Conservation (phyloP, 306 rosid genomes). For the Cyclanthera cordifolia region DNA sequence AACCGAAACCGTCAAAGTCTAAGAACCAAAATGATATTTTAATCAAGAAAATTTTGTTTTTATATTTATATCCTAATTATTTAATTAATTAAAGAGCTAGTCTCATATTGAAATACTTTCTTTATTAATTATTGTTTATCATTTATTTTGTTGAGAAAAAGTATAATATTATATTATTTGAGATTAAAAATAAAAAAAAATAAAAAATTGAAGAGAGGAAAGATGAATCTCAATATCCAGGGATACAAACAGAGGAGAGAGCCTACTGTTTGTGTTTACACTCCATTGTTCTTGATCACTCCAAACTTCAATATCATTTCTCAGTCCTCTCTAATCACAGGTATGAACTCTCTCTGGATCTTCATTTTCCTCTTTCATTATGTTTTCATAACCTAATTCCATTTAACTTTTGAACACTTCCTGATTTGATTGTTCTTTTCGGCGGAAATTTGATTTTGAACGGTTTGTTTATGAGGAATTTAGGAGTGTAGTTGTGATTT, state of each 20-base stretch:
- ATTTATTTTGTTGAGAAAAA: too few species aligned
- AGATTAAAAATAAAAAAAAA: background rate
- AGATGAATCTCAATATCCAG: constrained; percentile 61
- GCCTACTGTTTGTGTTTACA: constrained; percentile 28
- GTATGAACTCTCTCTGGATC: background rate
- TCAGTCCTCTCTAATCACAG: constrained; percentile 11
- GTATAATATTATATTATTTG: too few species aligned
- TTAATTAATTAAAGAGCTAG: too few species aligned
- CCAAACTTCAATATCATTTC: constrained; percentile 12
- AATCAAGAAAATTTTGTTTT: too few species aligned
- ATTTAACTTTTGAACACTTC: constrained; percentile 5
- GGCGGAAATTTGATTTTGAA: background rate
- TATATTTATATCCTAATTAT: too few species aligned
- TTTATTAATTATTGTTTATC: too few species aligned
- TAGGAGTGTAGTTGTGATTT: constrained; percentile 18
- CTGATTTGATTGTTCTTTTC: constrained; percentile 20
- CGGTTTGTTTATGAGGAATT: background rate
- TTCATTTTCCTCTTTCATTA: constrained; percentile 2
- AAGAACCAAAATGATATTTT: too few species aligned
- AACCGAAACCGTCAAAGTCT: too few species aligned
- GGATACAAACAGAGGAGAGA: constrained; percentile 41
- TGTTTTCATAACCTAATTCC: constrained; percentile 15
- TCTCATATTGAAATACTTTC: too few species aligned
- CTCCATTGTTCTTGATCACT: constrained; percentile 27
- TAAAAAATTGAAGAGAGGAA: background rate